Evolutionary conservation across 2,329 filamentous ascomycete species (phyloP).

Genomic region (Chaetomiaceae sp.): DNA sequence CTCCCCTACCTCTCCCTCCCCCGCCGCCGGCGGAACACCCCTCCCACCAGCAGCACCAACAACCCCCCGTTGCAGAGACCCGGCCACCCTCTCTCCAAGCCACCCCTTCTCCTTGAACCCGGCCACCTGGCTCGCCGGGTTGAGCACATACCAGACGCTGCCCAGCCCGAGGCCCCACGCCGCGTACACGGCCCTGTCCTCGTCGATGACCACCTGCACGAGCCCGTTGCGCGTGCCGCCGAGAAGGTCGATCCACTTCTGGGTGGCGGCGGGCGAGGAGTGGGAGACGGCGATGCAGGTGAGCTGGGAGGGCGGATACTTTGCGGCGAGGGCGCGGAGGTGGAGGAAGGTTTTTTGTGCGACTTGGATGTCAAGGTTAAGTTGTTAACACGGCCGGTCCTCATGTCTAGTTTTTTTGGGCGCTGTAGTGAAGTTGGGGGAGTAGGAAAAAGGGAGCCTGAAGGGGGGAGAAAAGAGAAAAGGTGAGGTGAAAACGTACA

Average conservation of each 20-base stretch:
- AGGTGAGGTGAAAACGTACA: constrained; percentile 38
- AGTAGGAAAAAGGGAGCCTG: no score
- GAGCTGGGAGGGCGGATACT: constrained; percentile 42
- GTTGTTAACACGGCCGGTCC: no score
- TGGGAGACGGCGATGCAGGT: constrained; percentile 58
- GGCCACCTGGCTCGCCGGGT: constrained; percentile 49
- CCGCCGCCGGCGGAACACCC: constrained; percentile 30
- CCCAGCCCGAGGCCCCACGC: constrained; percentile 55
- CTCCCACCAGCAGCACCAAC: constrained; percentile 40
- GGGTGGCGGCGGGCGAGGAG: constrained; percentile 51
- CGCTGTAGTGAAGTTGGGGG: no score
- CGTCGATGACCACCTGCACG: constrained; percentile 51
- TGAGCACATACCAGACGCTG: constrained; percentile 48
- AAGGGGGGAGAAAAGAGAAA: neutral
- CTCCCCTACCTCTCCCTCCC: constrained; percentile 5
- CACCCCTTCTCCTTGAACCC: constrained; percentile 53
- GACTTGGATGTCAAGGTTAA: no score
- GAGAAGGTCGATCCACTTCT: constrained; percentile 53
- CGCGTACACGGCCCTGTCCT: constrained; percentile 53
- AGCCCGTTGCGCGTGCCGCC: constrained; percentile 51
- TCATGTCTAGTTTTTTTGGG: no score
- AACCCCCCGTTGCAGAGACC: constrained; percentile 37
- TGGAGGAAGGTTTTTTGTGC: constrained; percentile 55
- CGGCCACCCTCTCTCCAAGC: constrained; percentile 49
- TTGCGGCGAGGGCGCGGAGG: constrained; percentile 51